These are phyloP conservation scores for Penicillium polonicum DNA, from an alignment of 2,329 filamentous ascomycete species.

Conservation along the genomic window DNA sequence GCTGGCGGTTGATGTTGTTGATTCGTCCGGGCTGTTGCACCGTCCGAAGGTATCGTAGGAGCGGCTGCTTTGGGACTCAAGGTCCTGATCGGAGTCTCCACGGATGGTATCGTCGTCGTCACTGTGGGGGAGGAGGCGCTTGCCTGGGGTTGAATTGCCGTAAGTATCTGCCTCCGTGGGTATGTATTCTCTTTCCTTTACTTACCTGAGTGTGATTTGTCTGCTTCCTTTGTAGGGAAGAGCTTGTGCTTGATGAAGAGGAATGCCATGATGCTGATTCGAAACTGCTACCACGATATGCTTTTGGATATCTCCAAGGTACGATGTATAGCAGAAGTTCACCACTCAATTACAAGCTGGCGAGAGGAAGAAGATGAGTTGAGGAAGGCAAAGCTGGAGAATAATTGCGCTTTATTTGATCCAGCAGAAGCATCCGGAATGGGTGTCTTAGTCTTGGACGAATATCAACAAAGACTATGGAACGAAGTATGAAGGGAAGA, in stretches of 20 bases:
- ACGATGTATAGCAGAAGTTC: neutral
- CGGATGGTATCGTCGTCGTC: conserved; percentile 26
- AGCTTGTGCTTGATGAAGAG: conserved; percentile 40
- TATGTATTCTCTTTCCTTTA: neutral
- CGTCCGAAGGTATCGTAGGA: conserved; percentile 38
- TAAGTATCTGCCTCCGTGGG: conserved; percentile 3
- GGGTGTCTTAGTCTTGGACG: neutral
- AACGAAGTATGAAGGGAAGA: conserved; percentile 1
- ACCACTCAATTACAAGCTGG: neutral
- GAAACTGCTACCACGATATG: neutral
- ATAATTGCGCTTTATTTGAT: neutral
- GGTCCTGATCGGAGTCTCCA: conserved; percentile 27
- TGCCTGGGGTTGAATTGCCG: conserved; percentile 22
- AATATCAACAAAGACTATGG: conserved; percentile 3
- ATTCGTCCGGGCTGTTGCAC: conserved; percentile 24
- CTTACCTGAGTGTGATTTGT: conserved; percentile 14
- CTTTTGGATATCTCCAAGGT: neutral
- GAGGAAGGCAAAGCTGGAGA: neutral
- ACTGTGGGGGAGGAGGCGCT: conserved; percentile 31
- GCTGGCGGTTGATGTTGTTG: conserved; percentile 18
- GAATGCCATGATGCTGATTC: conserved; percentile 34
- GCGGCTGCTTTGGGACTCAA: conserved; percentile 34
- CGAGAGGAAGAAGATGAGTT: neutral
- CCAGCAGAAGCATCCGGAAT: neutral
- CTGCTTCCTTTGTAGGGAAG: conserved; percentile 29